Evolutionary conservation across 2,329 filamentous ascomycete genomes (phyloP), one percentile per base, ranked within the genome.

Genomic region (Apiospora phragmitis): DNA sequence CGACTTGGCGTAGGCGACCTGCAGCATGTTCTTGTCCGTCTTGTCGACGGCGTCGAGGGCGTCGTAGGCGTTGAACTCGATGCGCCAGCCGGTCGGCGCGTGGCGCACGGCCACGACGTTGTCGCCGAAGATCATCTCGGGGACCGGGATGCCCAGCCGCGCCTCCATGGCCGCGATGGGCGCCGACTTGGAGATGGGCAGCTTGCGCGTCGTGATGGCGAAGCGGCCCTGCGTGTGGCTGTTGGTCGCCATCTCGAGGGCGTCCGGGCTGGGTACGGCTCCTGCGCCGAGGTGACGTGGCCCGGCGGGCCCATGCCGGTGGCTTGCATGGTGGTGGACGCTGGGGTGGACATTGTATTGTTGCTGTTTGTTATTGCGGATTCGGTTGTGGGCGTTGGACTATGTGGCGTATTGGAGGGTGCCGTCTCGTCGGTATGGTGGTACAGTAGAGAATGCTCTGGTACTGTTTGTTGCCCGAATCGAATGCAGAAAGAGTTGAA

Each of bases 41-140:
- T 98, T 99, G 84, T 97, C 95, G 67, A 99, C 96, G 71, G 87
- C 86, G 81, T 98, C 94, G 73, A 99, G 87, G 32, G 95, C 96
- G 79, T 95, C 94, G 76, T 91, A 93, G 29, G 96, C 93, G 79
- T 92, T 92, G 85, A 98, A 99, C 69, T 87, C 84, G 73, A 98
- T 85, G 62, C 85, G 85, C 94, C 94, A 99, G 62, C 90, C 89
- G n/a, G 88, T 90, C 26, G 88, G 86, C n/a, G 84, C 73, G 83
- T 98, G 94, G 69, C 90, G 86, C 72, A 99, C 87, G 8, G 89
- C 84, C 51, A 97, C 91, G 71, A 92, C 85, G 81, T 99, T 99
- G 85, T 99, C 95, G 72, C 96, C 96, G 79, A 99, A 99, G 74
- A 99, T 99, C 96, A 99, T 99, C 84, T 99, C 96, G 11, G 96